Evolutionary conservation across 306 rosid species (phyloP).

Genomic region (Crotalaria pallida): DNA sequence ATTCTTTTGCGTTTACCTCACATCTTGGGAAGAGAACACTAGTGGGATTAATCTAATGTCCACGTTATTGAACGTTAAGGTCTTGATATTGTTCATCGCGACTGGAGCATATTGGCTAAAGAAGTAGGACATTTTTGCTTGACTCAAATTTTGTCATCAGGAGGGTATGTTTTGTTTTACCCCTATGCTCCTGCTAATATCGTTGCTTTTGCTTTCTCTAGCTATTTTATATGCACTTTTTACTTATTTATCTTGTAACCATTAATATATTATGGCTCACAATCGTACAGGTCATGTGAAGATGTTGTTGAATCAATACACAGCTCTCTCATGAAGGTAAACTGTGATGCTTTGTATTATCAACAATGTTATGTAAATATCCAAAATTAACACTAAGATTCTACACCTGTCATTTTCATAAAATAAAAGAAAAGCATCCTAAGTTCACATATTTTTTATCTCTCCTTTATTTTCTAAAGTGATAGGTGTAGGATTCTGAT

Average conservation of each 20-base stretch:
- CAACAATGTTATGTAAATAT: no score
- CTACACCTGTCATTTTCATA: no score
- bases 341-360: conserved; percentile 15
- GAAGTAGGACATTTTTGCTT: conserved; percentile 92
- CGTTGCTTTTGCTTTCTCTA: conserved; percentile 3
- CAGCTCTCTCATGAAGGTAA: conserved; percentile 75
- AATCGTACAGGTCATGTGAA: conserved; percentile 69
- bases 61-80: conserved; percentile 96
- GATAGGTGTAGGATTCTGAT: no score
- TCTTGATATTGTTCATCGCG: conserved; percentile 97
- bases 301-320: conserved; percentile 95
- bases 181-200: not conserved
- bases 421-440: no score
- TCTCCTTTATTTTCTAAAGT: no score
- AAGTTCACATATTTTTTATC: conserved; percentile 14
- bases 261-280: conserved; percentile 1
- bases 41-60: conserved; percentile 15
- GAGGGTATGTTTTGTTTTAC: conserved; percentile 58
- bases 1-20: not conserved
- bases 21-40: conserved; percentile 14
- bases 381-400: no score
- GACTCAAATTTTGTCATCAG: conserved; percentile 83
- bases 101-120: conserved; percentile 95
- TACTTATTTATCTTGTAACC: conserved; percentile 13
- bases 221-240: conserved; percentile 7